A percentile compares a stretch with the other conserved stretches of the same genome.
Conservation (phyloP, 805 yeast genomes). For the Lachancea sp. region DNA sequence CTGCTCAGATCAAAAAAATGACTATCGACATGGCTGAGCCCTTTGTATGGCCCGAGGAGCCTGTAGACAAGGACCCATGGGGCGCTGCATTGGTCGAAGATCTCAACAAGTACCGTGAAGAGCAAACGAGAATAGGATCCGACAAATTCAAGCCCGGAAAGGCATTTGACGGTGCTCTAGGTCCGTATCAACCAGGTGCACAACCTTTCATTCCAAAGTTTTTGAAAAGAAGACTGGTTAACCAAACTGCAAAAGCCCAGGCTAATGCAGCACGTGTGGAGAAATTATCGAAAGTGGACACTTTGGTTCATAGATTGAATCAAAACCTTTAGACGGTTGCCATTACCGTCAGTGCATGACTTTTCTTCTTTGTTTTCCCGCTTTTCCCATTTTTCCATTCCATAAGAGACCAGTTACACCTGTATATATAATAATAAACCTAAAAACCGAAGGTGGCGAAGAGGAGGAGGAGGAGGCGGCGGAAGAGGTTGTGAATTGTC, state of each 20-base stretch:
- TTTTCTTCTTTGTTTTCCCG: no score
- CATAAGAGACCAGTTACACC: conserved; percentile 5
- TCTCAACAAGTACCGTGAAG: conserved; percentile 46
- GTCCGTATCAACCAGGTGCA: conserved; percentile 53
- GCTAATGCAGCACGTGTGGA: conserved; percentile 13
- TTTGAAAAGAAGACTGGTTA: conserved; percentile 41
- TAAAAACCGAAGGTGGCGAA: neutral
- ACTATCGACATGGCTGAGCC: conserved; percentile 95
- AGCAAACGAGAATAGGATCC: conserved; percentile 51
- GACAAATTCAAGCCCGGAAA: conserved; percentile 60
- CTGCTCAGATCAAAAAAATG: conserved; percentile 87
- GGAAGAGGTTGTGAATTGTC: no score
- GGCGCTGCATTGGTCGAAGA: conserved; percentile 39
- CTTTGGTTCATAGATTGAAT: conserved; percentile 6
- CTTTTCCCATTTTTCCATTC: neutral
- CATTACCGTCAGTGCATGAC: no score
- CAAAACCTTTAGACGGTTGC: neutral
- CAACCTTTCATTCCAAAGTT: conserved; percentile 56
- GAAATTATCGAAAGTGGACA: conserved; percentile 13
- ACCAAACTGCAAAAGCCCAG: conserved; percentile 33
- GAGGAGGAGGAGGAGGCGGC: no score
- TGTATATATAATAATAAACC: conserved; percentile 4
- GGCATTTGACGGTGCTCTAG: conserved; percentile 65
- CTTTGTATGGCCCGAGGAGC: conserved; percentile 84
- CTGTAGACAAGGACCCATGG: conserved; percentile 39